phyloP scores from a whole-genome alignment of 306 rosid genomes.

The Urtica urens region DNA sequence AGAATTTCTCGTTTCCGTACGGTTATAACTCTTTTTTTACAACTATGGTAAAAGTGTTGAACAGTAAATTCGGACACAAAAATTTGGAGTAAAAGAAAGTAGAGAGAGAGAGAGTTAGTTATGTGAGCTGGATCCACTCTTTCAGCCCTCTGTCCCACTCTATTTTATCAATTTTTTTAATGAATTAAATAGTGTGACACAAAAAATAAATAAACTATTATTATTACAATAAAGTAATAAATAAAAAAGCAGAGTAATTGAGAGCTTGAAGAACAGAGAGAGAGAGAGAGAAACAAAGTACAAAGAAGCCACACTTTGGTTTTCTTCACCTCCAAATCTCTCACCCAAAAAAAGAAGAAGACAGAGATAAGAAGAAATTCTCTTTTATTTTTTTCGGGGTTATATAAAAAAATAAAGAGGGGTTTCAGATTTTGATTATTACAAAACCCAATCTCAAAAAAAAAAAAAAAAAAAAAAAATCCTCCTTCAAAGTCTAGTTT shows the following conservation, averaged over 20 bases:
- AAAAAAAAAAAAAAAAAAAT: constrained; percentile 13
- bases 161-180: constrained; percentile 2
- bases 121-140: constrained; percentile 95
- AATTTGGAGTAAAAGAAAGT: not conserved
- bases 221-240: constrained; percentile 10
- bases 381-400: not conserved
- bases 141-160: constrained; percentile 43
- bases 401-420: constrained; percentile 1
- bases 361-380: too few relatives aligned
- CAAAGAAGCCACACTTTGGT: constrained; percentile 2
- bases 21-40: too few relatives aligned
- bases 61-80: not conserved
- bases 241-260: constrained; percentile 20
- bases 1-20: too few relatives aligned
- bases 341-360: constrained; percentile 4
- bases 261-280: constrained; percentile 33
- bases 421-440: not conserved
- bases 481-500: constrained; percentile 21
- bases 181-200: not conserved
- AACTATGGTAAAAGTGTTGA: too few relatives aligned
- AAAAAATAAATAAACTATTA: constrained; percentile 5
- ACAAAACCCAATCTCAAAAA: not conserved
- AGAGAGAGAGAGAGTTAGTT: constrained; percentile 21
- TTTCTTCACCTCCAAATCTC: constrained; percentile 24
- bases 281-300: not conserved